Conservation (phyloP, 169 alveolate genomes). For the Plasmodium fragile region DNA sequence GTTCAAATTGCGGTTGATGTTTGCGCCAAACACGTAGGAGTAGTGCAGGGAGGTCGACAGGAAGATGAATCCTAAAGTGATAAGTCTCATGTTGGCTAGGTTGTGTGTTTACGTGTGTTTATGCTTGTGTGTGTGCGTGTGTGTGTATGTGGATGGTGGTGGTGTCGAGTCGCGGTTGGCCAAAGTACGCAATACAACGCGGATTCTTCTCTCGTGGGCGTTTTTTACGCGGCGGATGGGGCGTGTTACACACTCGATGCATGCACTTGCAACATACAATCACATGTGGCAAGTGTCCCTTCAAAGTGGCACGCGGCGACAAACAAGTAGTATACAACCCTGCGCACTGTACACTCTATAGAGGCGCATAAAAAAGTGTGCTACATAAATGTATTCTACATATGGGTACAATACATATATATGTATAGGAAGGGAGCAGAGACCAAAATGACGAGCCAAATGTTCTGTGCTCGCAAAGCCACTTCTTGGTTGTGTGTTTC, state of each 20-base stretch:
- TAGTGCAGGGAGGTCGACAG: neutral
- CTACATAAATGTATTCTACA: neutral
- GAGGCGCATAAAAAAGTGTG: neutral
- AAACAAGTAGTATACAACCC: neutral
- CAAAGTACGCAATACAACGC: neutral
- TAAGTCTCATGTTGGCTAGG: conserved; percentile 11
- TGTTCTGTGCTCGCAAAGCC: neutral
- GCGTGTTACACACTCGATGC: neutral
- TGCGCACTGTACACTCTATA: neutral
- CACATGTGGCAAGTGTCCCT: neutral
- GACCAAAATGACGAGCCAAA: conserved; percentile 1
- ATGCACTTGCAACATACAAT: neutral
- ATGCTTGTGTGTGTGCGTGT: neutral
- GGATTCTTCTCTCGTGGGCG: neutral
- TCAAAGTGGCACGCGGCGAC: neutral
- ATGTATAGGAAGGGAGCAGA: neutral
- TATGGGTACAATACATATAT: neutral
- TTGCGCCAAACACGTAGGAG: neutral
- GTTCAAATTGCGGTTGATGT: conserved; percentile 15
- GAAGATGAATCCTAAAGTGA: neutral
- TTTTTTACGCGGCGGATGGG: neutral
- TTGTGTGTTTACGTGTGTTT: too few relatives aligned
- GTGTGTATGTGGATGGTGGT: neutral
- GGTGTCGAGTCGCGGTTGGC: neutral
- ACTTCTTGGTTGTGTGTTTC: conserved; percentile 4